phyloP scores from a whole-genome alignment of 805 yeast species.

The Saccharomyces mikatae region DNA sequence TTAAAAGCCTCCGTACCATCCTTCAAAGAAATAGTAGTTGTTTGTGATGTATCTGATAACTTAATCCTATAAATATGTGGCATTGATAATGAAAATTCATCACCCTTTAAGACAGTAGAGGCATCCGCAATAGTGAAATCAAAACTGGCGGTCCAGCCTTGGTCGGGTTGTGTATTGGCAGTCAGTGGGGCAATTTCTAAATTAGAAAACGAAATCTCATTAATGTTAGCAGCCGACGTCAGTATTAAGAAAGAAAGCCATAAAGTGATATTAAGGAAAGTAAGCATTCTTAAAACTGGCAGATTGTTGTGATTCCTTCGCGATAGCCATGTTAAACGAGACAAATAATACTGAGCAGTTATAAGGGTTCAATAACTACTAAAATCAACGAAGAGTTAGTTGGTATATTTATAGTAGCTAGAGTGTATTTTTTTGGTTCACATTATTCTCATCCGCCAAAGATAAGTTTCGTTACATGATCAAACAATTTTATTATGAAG shows the following conservation, averaged over 20 bases:
- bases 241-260: not conserved
- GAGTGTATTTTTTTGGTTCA: not conserved
- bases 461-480: not conserved
- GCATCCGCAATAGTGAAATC: conserved; percentile 19
- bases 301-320: not conserved
- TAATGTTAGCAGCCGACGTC: conserved; percentile 9
- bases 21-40: conserved; percentile 12
- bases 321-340: not conserved
- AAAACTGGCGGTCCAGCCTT: conserved; percentile 31
- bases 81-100: conserved; percentile 22
- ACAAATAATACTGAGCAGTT: not conserved
- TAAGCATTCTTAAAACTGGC: not conserved
- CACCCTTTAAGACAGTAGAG: conserved; percentile 18
- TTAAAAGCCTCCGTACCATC: conserved; percentile 25
- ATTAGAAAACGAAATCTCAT: conserved; percentile 9
- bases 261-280: not conserved
- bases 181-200: conserved; percentile 10
- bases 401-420: not conserved
- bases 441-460: not conserved
- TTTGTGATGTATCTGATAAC: conserved; percentile 19
- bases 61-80: conserved; percentile 31
- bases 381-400: not conserved
- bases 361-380: not conserved
- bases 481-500: not conserved
- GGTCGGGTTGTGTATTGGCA: conserved; percentile 18